Percentiles rank a stretch among this genome's conserved stretches.
These are phyloP conservation scores for Brasenia schreberi DNA, from an alignment of 164 flowering plant genomes.

Conservation along the genomic window DNA sequence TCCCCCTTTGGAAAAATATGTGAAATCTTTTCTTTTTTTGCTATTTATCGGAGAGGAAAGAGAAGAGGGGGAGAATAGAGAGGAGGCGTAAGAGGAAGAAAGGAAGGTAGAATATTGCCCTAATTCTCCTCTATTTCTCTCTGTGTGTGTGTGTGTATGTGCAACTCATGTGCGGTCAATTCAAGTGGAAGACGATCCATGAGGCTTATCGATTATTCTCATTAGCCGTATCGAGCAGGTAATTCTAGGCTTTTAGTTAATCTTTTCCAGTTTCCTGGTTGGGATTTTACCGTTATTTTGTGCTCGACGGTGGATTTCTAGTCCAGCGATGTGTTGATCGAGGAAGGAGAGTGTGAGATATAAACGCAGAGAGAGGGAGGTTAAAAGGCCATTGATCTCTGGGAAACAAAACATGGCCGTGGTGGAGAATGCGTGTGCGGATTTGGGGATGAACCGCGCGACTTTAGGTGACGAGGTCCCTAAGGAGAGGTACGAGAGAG, in stretches of 20 bases:
- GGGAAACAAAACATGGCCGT: conserved; percentile 36
- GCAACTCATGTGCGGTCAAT: no score
- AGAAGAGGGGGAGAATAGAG: no score
- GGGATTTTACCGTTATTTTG: neutral
- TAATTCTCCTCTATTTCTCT: no score
- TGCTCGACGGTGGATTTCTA: neutral
- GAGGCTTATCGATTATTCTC: neutral
- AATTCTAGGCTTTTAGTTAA: neutral
- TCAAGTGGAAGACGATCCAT: neutral
- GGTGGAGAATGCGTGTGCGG: conserved; percentile 40
- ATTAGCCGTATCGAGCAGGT: neutral
- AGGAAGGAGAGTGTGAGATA: neutral
- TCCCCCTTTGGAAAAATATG: no score
- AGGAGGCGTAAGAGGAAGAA: no score
- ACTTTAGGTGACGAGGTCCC: conserved; percentile 13
- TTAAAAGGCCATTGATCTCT: neutral
- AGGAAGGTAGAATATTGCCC: no score
- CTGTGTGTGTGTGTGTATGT: no score
- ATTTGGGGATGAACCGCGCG: conserved; percentile 19
- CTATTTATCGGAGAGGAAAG: no score
- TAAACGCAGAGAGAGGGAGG: neutral
- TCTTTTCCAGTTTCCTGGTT: no score
- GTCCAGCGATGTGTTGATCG: neutral
- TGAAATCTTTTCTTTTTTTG: no score
- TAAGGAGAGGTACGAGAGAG: neutral